Evolutionary conservation across 1,139 yeast species (phyloP).

Genomic region (Candida tetrigidarum): DNA sequence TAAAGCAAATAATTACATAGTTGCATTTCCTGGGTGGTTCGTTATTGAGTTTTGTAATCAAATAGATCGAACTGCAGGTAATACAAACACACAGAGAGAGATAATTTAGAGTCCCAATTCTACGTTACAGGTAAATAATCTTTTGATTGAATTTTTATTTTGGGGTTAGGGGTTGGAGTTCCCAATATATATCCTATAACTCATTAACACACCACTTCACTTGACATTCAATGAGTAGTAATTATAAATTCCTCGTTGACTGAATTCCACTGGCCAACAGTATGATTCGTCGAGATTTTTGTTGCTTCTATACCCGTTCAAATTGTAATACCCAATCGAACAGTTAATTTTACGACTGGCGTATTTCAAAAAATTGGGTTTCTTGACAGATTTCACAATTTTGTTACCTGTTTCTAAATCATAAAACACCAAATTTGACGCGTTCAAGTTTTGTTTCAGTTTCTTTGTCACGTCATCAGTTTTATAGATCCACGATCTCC

Average conservation of each 20-base stretch:
- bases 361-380: conserved; percentile 63
- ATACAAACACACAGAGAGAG: too few species aligned
- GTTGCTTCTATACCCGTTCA: conserved; percentile 39
- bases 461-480: conserved; percentile 27
- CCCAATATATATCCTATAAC: not conserved
- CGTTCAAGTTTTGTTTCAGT: conserved; percentile 22
- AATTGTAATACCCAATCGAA: conserved; percentile 53
- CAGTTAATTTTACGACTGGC: conserved; percentile 68
- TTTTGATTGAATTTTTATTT: too few species aligned
- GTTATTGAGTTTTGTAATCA: too few species aligned
- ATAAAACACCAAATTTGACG: conserved; percentile 50
- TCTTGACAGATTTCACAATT: conserved; percentile 55
- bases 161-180: too few species aligned
- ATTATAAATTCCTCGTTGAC: conserved; percentile 74
- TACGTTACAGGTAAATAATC: too few species aligned
- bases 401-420: conserved; percentile 72
- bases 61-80: too few species aligned
- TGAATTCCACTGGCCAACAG: conserved; percentile 65
- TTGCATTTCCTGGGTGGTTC: too few species aligned
- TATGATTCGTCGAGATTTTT: conserved; percentile 39
- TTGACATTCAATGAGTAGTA: conserved; percentile 60
- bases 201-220: conserved; percentile 22
- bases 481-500: conserved; percentile 83
- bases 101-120: too few species aligned
- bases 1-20: too few species aligned